phyloP scores from a whole-genome alignment of 208 protist genomes.

The Acanthamoeba royreba region DNA sequence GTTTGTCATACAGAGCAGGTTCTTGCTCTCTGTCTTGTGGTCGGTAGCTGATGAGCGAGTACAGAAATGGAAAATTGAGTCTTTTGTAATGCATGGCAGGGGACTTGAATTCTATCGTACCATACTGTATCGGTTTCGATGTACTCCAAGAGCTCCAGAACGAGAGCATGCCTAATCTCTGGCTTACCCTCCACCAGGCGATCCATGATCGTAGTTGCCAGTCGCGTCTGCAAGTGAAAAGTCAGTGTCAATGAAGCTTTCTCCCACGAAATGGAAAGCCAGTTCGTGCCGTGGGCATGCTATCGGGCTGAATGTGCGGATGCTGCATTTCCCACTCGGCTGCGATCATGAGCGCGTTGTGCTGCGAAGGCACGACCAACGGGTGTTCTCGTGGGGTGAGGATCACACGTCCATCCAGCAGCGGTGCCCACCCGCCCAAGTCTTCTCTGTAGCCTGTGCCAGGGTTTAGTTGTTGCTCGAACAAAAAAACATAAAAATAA shows the following conservation, averaged over 20 bases:
- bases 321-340: constrained; percentile 44
- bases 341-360: not conserved
- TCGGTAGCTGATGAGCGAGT: not conserved
- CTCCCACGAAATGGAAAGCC: not conserved
- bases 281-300: constrained; percentile 17
- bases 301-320: constrained; percentile 10
- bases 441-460: not conserved
- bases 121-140: constrained; percentile 25
- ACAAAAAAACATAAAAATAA: not conserved
- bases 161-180: constrained; percentile 22
- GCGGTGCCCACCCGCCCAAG: not conserved
- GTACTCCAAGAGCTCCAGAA: constrained; percentile 40
- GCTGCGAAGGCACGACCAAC: constrained; percentile 3
- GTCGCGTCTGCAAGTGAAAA: not conserved
- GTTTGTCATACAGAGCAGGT: not conserved
- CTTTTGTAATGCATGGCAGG: too few species aligned
- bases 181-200: constrained; percentile 25
- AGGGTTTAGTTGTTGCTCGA: not conserved
- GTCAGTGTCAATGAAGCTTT: not conserved
- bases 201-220: constrained; percentile 45
- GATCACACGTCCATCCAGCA: not conserved
- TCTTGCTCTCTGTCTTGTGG: constrained; percentile 21
- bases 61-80: not conserved
- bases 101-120: not conserved
- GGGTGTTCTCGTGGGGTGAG: not conserved